Conservation (phyloP, 306 rosid genomes). For the Citrullus mucosospermus region DNA sequence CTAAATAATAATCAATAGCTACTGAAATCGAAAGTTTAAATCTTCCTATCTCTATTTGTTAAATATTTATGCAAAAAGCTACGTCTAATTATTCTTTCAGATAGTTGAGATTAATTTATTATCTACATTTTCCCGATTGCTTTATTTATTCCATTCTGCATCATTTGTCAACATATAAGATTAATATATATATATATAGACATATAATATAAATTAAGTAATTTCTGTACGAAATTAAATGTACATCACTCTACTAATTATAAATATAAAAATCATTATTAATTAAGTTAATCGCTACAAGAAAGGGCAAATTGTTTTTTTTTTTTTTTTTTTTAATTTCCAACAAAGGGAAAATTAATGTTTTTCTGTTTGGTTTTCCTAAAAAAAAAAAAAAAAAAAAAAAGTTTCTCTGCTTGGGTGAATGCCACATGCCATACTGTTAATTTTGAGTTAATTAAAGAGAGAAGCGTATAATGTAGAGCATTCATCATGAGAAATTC, state of each 20-base stretch:
- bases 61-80: background rate
- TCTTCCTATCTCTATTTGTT: too few species aligned
- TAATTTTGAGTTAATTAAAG: too few species aligned
- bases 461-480: too few species aligned
- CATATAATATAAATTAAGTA: background rate
- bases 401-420: too few species aligned
- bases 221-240: background rate
- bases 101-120: background rate
- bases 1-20: too few species aligned
- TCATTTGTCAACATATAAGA: background rate
- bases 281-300: background rate
- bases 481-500: too few species aligned
- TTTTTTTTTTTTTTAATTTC: too few species aligned
- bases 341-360: background rate
- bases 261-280: background rate
- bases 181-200: background rate
- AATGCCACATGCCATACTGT: background rate
- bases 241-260: background rate
- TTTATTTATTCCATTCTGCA: background rate
- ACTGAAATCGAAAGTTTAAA: too few species aligned
- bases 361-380: background rate
- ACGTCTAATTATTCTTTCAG: background rate
- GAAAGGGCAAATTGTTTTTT: background rate
- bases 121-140: background rate
- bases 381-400: too few species aligned